A percentile compares a stretch with the other conserved stretches of the same genome.
Evolutionary conservation across 1,139 yeast genomes (phyloP).

Genomic region (Saccharomyces hybrid): DNA sequence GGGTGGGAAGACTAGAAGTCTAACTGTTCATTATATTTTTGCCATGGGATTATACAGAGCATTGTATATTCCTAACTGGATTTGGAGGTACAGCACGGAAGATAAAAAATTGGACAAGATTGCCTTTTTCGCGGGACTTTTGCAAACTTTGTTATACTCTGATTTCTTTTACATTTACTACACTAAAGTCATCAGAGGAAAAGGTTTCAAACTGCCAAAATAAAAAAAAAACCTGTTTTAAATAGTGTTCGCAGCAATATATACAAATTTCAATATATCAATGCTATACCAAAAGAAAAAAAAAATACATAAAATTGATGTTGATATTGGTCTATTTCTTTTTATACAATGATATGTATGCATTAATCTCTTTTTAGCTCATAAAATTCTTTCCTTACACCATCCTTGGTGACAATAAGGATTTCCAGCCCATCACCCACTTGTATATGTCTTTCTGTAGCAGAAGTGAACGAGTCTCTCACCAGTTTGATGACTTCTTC

Average conservation of each 20-base stretch:
- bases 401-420: conserved; percentile 85
- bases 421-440: conserved; percentile 96
- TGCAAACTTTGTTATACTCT: conserved; percentile 82
- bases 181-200: conserved; percentile 73
- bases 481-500: conserved; percentile 85
- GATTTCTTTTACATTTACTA: conserved; percentile 94
- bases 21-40: conserved; percentile 87
- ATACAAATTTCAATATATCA: background rate
- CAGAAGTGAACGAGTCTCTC: conserved; percentile 89
- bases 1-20: conserved; percentile 79
- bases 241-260: background rate
- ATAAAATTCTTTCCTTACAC: conserved; percentile 73
- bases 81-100: conserved; percentile 72
- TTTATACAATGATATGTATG: background rate
- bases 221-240: conserved; percentile 23
- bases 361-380: conserved; percentile 81
- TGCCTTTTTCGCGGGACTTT: conserved; percentile 68
- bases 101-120: conserved; percentile 57
- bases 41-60: conserved; percentile 88
- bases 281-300: conserved; percentile 1
- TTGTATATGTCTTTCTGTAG: conserved; percentile 96
- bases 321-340: background rate
- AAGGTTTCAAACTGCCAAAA: conserved; percentile 73
- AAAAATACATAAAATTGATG: conserved; percentile 1
- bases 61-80: conserved; percentile 89